Conservation (phyloP, 2,329 filamentous ascomycete genomes). For the Sporothrix pseudoabietina region DNA sequence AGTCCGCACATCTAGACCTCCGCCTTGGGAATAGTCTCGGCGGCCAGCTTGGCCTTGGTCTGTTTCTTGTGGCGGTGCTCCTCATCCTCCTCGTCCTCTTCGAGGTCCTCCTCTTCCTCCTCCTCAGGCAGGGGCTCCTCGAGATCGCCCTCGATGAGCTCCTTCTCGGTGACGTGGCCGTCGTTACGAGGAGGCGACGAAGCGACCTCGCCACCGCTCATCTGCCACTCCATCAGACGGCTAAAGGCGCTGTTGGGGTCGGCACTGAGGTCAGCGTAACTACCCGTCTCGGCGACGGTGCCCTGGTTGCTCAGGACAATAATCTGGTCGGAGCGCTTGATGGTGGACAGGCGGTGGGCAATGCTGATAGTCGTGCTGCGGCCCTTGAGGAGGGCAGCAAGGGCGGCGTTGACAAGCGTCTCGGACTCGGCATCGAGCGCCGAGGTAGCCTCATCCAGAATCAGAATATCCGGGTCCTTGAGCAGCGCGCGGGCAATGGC, state of each 20-base stretch:
- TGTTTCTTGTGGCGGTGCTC: constrained; percentile 13
- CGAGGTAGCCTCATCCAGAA: constrained; percentile 94
- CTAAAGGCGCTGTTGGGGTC: constrained; percentile 82
- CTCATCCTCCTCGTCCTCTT: constrained; percentile 12
- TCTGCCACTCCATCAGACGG: constrained; percentile 98
- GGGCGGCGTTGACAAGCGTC: constrained; percentile 89
- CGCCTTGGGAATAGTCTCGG: background rate
- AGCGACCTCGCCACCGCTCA: constrained; percentile 75
- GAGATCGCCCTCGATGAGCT: constrained; percentile 56
- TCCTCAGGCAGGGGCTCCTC: constrained; percentile 47
- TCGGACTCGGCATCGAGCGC: constrained; percentile 96
- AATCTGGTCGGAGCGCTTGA: constrained; percentile 92
- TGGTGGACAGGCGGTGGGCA: constrained; percentile 91
- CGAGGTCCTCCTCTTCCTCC: constrained; percentile 35
- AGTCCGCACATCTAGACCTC: background rate
- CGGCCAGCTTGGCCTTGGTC: background rate
- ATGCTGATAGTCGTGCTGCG: constrained; percentile 98
- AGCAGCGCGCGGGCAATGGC: constrained; percentile 93
- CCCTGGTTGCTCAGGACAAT: constrained; percentile 88
- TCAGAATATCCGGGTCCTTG: constrained; percentile 94
- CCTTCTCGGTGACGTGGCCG: constrained; percentile 52
- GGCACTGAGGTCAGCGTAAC: constrained; percentile 73
- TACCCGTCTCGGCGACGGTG: constrained; percentile 85
- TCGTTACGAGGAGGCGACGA: constrained; percentile 41
- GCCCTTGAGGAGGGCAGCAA: constrained; percentile 76